Evolutionary conservation across 2,329 filamentous ascomycete genomes (phyloP).

Genomic region (Chaetomium sp.): DNA sequence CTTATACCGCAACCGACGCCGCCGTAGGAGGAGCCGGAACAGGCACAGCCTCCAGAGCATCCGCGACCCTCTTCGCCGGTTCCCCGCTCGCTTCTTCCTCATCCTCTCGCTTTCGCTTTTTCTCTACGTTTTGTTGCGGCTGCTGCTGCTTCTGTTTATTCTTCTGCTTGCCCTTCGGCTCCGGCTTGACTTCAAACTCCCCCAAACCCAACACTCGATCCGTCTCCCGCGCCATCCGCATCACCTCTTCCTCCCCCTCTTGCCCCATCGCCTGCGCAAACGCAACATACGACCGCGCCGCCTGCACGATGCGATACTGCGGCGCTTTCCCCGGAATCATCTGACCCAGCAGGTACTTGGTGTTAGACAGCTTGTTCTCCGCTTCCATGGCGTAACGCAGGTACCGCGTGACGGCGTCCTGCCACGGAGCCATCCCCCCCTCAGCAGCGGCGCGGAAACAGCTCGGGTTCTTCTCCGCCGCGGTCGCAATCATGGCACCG

Average conservation of each 20-base stretch:
- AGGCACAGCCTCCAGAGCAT: not conserved
- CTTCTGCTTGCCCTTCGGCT: slow-evolving; percentile 6
- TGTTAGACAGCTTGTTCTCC: slow-evolving; percentile 85
- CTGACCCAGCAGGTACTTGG: slow-evolving; percentile 82
- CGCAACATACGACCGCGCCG: slow-evolving; percentile 64
- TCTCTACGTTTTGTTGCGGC: slow-evolving; percentile 20
- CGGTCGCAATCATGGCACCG: slow-evolving; percentile 93
- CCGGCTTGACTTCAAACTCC: slow-evolving; percentile 35
- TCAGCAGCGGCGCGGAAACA: slow-evolving; percentile 67
- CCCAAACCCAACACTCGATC: slow-evolving; percentile 59
- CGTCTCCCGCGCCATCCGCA: slow-evolving; percentile 55
- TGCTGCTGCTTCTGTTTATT: slow-evolving; percentile 19
- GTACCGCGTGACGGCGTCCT: slow-evolving; percentile 70
- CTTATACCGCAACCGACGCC: slow-evolving; percentile 11
- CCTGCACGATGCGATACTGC: slow-evolving; percentile 54
- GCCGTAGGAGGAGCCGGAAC: slow-evolving; percentile 1
- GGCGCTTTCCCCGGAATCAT: slow-evolving; percentile 75
- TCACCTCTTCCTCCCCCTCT: slow-evolving; percentile 47
- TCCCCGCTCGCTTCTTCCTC: slow-evolving; percentile 21
- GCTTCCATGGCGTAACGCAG: slow-evolving; percentile 65
- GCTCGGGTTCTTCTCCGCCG: slow-evolving; percentile 85
- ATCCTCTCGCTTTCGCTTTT: slow-evolving; percentile 20
- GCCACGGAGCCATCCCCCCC: slow-evolving; percentile 68
- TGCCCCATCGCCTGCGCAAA: slow-evolving; percentile 56
- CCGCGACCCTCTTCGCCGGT: slow-evolving; percentile 1